Base-by-base conservation (phyloP, 2,329 filamentous ascomycete species). In the Dryadomyces quercivorus region DNA sequence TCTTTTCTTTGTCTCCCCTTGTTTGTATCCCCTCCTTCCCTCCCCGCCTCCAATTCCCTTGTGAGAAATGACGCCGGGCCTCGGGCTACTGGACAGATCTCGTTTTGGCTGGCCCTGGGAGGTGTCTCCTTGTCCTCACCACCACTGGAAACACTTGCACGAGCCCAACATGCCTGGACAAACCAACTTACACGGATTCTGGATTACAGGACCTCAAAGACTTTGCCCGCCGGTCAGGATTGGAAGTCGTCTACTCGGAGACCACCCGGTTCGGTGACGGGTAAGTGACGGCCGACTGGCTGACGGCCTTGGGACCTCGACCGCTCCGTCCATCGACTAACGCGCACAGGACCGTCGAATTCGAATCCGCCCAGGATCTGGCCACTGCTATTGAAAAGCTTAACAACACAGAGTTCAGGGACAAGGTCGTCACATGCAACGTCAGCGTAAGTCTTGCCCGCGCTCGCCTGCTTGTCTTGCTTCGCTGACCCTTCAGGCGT, bases 231-330 rank as follows among this genome's bases (percentile, higher is more conserved):
- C 88, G 94, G 71, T 94, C 92, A 70, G 90, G 90, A 71, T 81
- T 95, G 71, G 93, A 97, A 70, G 93, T 98, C 61, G 93, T 98
- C 65, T 98, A 95, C 70, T 96, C 91, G 61, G 93, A 98, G 74
- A 94, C 94, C 58, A 86, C 85, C 64, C 90, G 92, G 65, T 91
- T 95, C 68, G 86, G 86, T 61, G 89, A 94, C 69, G 89, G 90
- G 61, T 88, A 87, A 81, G 92, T 92, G 72, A 72, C 86, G n/a
- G n/a, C n/a, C n/a, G n/a, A n/a, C n/a, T n/a, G n/a, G n/a, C n/a
- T 92, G 72, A 72, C 86, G 48, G 20, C 48, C 18, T 15, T 2
- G 22, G 21, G 5, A 10, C n/a, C 1, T 15, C 26, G 9, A 13
- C 20, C n/a, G 3, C 22, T 22, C 12, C 16, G 52, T 26, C 36